These are phyloP conservation scores for Biscogniauxia sp. DNA, from an alignment of 2,329 filamentous ascomycete genomes.

Conservation along the genomic window DNA sequence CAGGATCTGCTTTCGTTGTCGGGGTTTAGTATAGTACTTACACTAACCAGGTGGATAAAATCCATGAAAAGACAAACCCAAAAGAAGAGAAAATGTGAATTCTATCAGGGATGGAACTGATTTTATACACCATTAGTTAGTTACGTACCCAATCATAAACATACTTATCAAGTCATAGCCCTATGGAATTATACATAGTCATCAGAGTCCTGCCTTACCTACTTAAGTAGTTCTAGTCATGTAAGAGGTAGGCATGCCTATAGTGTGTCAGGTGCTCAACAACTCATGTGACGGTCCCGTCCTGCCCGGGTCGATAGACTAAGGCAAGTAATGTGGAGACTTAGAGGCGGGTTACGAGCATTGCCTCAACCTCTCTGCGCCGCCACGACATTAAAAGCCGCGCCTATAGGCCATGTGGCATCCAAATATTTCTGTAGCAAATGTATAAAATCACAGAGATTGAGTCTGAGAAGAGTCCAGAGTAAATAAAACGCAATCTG, in stretches of 20 bases:
- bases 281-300: no score
- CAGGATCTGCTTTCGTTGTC: neutral
- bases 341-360: neutral
- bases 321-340: no score
- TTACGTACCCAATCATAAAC: neutral
- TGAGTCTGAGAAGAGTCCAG: neutral
- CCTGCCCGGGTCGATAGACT: no score
- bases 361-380: neutral
- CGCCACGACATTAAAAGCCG: neutral
- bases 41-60: no score
- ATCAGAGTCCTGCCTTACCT: neutral
- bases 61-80: no score
- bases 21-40: no score
- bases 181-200: neutral
- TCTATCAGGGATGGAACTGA: neutral
- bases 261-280: no score
- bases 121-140: neutral
- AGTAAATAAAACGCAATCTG: constrained; percentile 22
- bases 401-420: neutral
- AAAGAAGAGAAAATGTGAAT: neutral
- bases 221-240: no score
- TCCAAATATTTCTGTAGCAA: no score
- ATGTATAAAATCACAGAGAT: no score
- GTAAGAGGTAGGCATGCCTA: no score
- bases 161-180: neutral